Conservation (phyloP, 441 rosid genomes). For the Gossypium trilobum region DNA sequence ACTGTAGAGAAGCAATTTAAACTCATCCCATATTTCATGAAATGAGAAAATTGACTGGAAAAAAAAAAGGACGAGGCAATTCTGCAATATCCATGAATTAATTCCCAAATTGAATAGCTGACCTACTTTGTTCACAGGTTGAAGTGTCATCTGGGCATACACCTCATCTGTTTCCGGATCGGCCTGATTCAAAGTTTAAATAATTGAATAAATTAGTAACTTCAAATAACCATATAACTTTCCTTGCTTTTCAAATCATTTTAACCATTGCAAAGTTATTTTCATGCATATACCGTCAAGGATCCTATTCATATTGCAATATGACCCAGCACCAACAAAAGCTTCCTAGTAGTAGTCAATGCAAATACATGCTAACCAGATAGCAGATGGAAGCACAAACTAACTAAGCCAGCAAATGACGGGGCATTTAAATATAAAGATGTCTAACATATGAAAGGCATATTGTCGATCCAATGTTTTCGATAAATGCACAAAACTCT, state of each 20-base stretch:
- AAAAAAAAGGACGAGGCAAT: not conserved
- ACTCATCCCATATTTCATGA: slow-evolving; percentile 7
- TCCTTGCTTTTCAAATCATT: not conserved
- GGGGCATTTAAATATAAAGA: not conserved
- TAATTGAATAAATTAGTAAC: slow-evolving; percentile 1
- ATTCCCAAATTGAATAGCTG: slow-evolving; percentile 27
- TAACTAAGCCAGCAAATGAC: not conserved
- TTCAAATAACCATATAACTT: not conserved
- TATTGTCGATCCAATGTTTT: not conserved
- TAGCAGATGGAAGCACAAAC: not conserved
- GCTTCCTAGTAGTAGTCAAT: not conserved
- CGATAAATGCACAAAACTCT: not conserved
- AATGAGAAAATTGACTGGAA: not conserved
- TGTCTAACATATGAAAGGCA: not conserved
- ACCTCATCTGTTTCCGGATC: slow-evolving; percentile 89
- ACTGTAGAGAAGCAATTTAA: slow-evolving; percentile 33
- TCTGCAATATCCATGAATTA: not conserved
- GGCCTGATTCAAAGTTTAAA: slow-evolving; percentile 47
- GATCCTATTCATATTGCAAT: not conserved
- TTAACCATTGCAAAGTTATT: not conserved
- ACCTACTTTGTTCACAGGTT: slow-evolving; percentile 77
- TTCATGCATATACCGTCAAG: not conserved
- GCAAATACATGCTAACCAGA: not conserved
- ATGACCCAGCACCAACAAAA: not conserved
- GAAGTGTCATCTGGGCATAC: slow-evolving; percentile 97